Conservation (phyloP, 805 yeast genomes). For the Saccharomycopsis lassenensis region DNA sequence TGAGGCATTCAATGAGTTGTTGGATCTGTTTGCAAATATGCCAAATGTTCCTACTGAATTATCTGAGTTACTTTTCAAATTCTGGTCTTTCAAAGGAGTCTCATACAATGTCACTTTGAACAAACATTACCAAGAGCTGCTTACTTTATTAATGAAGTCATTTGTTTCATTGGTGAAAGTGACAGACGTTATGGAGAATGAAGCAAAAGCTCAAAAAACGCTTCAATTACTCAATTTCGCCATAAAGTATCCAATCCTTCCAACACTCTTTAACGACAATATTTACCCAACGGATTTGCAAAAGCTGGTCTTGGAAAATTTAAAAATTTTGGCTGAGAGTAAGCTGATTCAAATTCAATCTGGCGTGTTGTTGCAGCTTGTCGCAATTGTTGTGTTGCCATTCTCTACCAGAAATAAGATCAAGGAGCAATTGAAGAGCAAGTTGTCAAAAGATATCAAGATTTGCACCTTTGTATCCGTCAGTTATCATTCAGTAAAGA, state of each 20-base stretch:
- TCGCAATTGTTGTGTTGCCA: slow-evolving; percentile 44
- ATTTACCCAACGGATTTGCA: slow-evolving; percentile 56
- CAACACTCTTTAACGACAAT: slow-evolving; percentile 44
- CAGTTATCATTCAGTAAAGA: slow-evolving; percentile 36
- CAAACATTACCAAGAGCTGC: slow-evolving; percentile 44
- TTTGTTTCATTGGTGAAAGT: slow-evolving; percentile 39
- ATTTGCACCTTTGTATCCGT: slow-evolving; percentile 58
- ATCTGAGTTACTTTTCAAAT: slow-evolving; percentile 32
- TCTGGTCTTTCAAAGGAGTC: slow-evolving; percentile 39
- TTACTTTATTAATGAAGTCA: slow-evolving; percentile 42
- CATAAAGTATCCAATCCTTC: slow-evolving; percentile 63
- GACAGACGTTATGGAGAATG: slow-evolving; percentile 23
- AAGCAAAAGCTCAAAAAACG: slow-evolving; percentile 35
- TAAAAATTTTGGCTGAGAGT: slow-evolving; percentile 28
- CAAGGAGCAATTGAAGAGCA: slow-evolving; percentile 20
- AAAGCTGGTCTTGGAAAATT: slow-evolving; percentile 38
- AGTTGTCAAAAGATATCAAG: slow-evolving; percentile 25
- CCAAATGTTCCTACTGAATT: slow-evolving; percentile 24
- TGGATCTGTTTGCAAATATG: slow-evolving; percentile 25
- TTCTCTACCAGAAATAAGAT: slow-evolving; percentile 51
- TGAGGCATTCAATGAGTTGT: slow-evolving; percentile 38
- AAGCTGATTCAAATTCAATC: slow-evolving; percentile 32
- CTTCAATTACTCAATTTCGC: slow-evolving; percentile 52
- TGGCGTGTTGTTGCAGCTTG: slow-evolving; percentile 40
- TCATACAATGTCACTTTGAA: slow-evolving; percentile 31